phyloP scores from a whole-genome alignment of 75 land plant species.

The Picea glauca region DNA sequence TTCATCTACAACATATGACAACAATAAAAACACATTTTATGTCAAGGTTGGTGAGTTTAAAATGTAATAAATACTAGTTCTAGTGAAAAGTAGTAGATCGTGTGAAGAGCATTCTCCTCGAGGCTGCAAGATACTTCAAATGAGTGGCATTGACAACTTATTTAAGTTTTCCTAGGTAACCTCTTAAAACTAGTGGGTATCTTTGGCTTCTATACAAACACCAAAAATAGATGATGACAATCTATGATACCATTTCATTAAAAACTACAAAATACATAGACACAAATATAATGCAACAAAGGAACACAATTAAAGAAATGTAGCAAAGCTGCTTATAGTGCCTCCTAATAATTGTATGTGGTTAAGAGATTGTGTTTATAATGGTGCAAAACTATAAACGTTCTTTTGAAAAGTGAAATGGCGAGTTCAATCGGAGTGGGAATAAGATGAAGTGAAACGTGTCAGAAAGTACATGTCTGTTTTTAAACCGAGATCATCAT shows the following conservation, averaged over 20 bases:
- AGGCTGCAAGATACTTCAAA: constrained; percentile 74
- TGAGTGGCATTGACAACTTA: constrained; percentile 86
- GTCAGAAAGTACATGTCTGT: too few relatives aligned
- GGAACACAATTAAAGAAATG: not conserved
- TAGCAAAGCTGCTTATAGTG: too few relatives aligned
- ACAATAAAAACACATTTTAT: constrained; percentile 2
- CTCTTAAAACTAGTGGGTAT: constrained; percentile 87
- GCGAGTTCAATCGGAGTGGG: too few relatives aligned
- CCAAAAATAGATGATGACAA: constrained; percentile 4
- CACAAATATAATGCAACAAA: not conserved
- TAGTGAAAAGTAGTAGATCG: not conserved
- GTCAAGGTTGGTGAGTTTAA: not conserved
- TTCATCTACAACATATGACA: constrained; percentile 73
- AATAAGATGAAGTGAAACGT: too few relatives aligned
- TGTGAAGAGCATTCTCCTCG: constrained; percentile 30
- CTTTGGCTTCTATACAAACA: constrained; percentile 74
- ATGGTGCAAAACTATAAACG: too few relatives aligned
- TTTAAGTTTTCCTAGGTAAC: constrained; percentile 84
- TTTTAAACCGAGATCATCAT: too few relatives aligned
- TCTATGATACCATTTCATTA: not conserved
- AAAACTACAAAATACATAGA: not conserved
- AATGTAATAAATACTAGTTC: not conserved
- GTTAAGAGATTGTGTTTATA: too few relatives aligned
- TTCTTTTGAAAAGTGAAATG: too few relatives aligned
- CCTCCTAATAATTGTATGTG: too few relatives aligned